A percentile compares a stretch with the other conserved stretches of the same genome.
These are phyloP conservation scores for Pleurotus platypus DNA, from an alignment of 768 basidiomycete species.

Conservation along the genomic window DNA sequence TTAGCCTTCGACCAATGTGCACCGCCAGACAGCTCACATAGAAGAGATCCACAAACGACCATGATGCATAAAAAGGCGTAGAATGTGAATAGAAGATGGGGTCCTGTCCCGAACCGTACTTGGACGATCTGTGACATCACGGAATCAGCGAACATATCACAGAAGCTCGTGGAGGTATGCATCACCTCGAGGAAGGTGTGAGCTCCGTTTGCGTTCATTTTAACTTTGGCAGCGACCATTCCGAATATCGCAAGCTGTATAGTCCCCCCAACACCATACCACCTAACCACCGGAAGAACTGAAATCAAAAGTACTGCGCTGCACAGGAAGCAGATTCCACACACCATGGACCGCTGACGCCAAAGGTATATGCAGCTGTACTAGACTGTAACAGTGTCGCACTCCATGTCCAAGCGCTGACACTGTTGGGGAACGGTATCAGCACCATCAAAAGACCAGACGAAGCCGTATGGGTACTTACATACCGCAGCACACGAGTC, in stretches of 20 bases:
- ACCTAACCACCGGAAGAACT: slow-evolving; percentile 24
- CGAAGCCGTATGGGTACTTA: slow-evolving; percentile 14
- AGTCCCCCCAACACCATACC: slow-evolving; percentile 50
- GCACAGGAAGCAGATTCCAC: neutral
- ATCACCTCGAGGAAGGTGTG: slow-evolving; percentile 52
- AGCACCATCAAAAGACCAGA: neutral
- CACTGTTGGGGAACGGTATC: slow-evolving; percentile 20
- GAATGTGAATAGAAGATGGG: slow-evolving; percentile 48
- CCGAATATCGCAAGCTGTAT: slow-evolving; percentile 52
- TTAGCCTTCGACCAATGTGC: neutral
- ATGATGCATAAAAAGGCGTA: slow-evolving; percentile 50
- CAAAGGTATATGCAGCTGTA: slow-evolving; percentile 49
- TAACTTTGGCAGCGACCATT: slow-evolving; percentile 52
- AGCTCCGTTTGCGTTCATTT: slow-evolving; percentile 56
- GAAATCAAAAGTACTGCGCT: neutral
- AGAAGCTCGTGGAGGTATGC: neutral
- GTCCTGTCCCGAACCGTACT: slow-evolving; percentile 40
- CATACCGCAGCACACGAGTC: slow-evolving; percentile 49
- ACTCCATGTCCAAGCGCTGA: slow-evolving; percentile 57
- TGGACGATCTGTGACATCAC: slow-evolving; percentile 36
- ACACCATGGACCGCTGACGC: slow-evolving; percentile 48
- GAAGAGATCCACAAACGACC: slow-evolving; percentile 46
- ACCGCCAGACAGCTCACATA: slow-evolving; percentile 29
- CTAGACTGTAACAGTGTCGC: slow-evolving; percentile 53
- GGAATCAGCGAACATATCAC: neutral